phyloP scores from a whole-genome alignment of 2,329 filamentous ascomycete species.

The Stachybotrys echinatus region DNA sequence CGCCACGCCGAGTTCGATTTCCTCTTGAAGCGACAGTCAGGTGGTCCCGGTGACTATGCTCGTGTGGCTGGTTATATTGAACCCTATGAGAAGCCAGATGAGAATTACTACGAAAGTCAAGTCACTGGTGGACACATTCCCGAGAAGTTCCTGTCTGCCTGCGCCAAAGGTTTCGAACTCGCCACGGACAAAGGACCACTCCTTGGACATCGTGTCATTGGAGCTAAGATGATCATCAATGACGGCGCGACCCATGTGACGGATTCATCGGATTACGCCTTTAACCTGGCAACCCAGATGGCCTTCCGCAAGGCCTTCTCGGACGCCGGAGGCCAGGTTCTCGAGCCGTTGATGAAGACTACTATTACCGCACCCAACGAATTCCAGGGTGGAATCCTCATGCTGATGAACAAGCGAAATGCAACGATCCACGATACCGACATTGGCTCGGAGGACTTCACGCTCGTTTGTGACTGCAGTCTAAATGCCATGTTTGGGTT shows the following conservation, averaged over 20 bases:
- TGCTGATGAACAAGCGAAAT: slow-evolving; percentile 93
- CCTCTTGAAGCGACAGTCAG: slow-evolving; percentile 89
- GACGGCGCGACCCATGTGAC: slow-evolving; percentile 97
- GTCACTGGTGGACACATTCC: slow-evolving; percentile 86
- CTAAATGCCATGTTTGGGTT: slow-evolving; percentile 98
- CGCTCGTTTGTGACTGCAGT: slow-evolving; percentile 84
- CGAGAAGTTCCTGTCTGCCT: slow-evolving; percentile 93
- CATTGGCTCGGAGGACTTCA: slow-evolving; percentile 90
- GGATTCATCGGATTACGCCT: slow-evolving; percentile 94
- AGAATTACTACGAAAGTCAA: slow-evolving; percentile 81
- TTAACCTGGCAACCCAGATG: slow-evolving; percentile 91
- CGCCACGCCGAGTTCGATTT: slow-evolving; percentile 81
- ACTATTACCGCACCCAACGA: slow-evolving; percentile 93
- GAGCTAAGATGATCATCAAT: slow-evolving; percentile 84
- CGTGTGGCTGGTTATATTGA: slow-evolving; percentile 90
- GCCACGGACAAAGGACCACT: slow-evolving; percentile 83
- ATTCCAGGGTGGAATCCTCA: slow-evolving; percentile 95
- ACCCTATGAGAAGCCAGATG: slow-evolving; percentile 65
- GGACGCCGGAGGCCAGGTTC: slow-evolving; percentile 72
- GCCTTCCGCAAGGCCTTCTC: slow-evolving; percentile 93
- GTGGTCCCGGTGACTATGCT: slow-evolving; percentile 92
- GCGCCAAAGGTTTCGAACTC: slow-evolving; percentile 86
- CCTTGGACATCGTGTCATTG: slow-evolving; percentile 88
- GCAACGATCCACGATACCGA: slow-evolving; percentile 95
- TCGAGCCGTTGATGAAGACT: slow-evolving; percentile 98